Evolutionary conservation across 768 basidiomycete species (phyloP).

Genomic region (Agrocybe pediades): DNA sequence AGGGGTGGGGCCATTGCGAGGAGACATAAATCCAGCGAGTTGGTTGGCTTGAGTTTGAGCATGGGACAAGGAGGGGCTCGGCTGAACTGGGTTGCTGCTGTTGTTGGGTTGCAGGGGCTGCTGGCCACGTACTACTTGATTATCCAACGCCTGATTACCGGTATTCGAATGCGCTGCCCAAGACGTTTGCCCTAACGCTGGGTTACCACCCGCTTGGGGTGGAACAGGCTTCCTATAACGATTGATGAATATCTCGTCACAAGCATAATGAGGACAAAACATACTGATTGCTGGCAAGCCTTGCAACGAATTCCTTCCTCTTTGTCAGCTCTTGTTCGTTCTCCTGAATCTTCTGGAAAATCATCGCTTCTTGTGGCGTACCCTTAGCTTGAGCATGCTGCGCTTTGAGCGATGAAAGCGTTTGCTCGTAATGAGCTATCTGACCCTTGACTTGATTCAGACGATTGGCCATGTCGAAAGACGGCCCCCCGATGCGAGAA

Average conservation of each 20-base stretch:
- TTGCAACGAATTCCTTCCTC: slow-evolving; percentile 41
- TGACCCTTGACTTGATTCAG: slow-evolving; percentile 4
- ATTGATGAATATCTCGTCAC: neutral
- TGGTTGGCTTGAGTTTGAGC: slow-evolving; percentile 18
- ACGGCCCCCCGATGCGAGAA: neutral
- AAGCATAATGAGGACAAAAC: neutral
- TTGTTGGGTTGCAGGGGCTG: slow-evolving; percentile 14
- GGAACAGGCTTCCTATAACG: slow-evolving; percentile 10
- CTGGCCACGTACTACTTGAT: slow-evolving; percentile 10
- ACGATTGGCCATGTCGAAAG: slow-evolving; percentile 6
- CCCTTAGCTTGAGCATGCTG: slow-evolving; percentile 6
- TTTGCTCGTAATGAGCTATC: slow-evolving; percentile 12
- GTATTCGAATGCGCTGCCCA: slow-evolving; percentile 12
- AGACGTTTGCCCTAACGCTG: slow-evolving; percentile 7
- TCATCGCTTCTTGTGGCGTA: slow-evolving; percentile 12
- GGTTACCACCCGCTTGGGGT: slow-evolving; percentile 2
- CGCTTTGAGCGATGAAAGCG: neutral
- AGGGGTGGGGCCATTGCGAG: slow-evolving; percentile 23
- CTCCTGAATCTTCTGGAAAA: slow-evolving; percentile 16
- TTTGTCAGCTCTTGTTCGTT: slow-evolving; percentile 26
- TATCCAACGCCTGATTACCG: slow-evolving; percentile 3
- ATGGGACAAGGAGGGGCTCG: slow-evolving; percentile 23
- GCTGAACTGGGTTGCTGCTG: slow-evolving; percentile 27
- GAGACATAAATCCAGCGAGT: slow-evolving; percentile 19
- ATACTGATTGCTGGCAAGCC: slow-evolving; percentile 5